Percentiles rank a stretch among this genome's conserved stretches.
Evolutionary conservation across 768 basidiomycete genomes (phyloP).

Genomic region (Cyclocybe cylindracea): DNA sequence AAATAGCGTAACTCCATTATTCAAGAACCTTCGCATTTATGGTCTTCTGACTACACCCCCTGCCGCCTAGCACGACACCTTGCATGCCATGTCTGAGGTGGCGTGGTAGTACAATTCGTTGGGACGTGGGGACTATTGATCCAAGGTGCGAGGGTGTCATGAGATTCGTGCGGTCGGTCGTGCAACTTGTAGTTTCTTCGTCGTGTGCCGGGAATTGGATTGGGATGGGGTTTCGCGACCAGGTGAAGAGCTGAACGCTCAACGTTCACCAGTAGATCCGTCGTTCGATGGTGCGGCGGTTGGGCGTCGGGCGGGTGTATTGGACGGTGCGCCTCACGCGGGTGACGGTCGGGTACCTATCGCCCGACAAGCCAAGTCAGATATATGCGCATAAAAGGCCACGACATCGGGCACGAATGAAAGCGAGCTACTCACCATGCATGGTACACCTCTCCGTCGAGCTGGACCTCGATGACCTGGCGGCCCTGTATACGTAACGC

Average conservation of each 20-base stretch:
- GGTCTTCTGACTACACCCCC: too few relatives aligned
- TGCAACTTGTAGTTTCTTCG: too few relatives aligned
- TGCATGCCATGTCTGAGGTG: too few relatives aligned
- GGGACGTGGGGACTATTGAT: too few relatives aligned
- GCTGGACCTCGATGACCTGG: slow-evolving; percentile 80
- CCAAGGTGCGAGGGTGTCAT: too few relatives aligned
- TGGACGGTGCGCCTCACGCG: slow-evolving; percentile 75
- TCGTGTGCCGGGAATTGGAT: too few relatives aligned
- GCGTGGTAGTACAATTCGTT: too few relatives aligned
- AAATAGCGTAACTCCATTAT: too few relatives aligned
- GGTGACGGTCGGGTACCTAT: slow-evolving; percentile 77
- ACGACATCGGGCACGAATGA: neutral
- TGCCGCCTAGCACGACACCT: too few relatives aligned
- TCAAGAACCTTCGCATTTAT: too few relatives aligned
- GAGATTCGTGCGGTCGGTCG: too few relatives aligned
- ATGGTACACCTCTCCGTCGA: slow-evolving; percentile 71
- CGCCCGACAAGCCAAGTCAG: neutral
- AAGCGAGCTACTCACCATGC: slow-evolving; percentile 48
- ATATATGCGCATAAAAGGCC: neutral
- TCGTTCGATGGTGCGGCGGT: slow-evolving; percentile 65
- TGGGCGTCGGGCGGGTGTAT: slow-evolving; percentile 46
- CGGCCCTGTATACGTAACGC: slow-evolving; percentile 55
- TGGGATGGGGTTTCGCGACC: neutral
- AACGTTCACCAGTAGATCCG: slow-evolving; percentile 68
- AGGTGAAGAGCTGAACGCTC: neutral